Evolutionary conservation across 768 basidiomycete genomes (phyloP).

Genomic region (Boletus subcaerulescens): DNA sequence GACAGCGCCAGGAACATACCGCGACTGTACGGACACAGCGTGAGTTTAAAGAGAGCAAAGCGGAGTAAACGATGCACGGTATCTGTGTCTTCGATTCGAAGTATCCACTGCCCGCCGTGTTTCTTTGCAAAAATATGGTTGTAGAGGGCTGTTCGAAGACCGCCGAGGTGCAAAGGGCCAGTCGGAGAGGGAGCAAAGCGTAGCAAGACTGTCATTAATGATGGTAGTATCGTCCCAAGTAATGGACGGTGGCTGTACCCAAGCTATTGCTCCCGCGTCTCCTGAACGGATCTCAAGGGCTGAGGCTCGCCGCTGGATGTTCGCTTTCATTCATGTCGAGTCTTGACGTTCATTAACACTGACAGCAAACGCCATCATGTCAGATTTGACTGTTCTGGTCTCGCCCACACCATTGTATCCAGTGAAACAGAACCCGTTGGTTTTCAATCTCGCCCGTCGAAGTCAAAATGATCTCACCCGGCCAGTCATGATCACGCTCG

Average conservation of each 20-base stretch:
- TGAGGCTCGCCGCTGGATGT: no score
- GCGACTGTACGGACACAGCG: constrained; percentile 45
- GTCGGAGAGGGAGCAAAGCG: constrained; percentile 98
- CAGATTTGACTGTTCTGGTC: constrained; percentile 33
- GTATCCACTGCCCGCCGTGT: constrained; percentile 82
- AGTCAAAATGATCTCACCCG: constrained; percentile 27
- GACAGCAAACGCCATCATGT: constrained; percentile 15
- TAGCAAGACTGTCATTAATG: constrained; percentile 53
- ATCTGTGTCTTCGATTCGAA: constrained; percentile 96
- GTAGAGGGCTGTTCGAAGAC: constrained; percentile 90
- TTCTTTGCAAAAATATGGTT: constrained; percentile 86
- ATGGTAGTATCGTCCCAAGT: no score
- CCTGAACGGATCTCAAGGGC: no score
- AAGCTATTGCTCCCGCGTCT: no score
- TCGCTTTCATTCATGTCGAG: neutral
- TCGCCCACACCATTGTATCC: constrained; percentile 30
- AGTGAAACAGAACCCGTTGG: constrained; percentile 13
- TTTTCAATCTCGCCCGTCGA: constrained; percentile 31
- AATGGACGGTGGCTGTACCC: no score
- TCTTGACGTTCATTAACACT: neutral
- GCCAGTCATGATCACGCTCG: constrained; percentile 34
- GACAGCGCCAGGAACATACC: constrained; percentile 80
- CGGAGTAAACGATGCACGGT: constrained; percentile 49
- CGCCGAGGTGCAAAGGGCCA: constrained; percentile 90
- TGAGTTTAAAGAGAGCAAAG: neutral